These are phyloP conservation scores for Acanthamoeba divionensis DNA, from an alignment of 208 protist species.

Conservation along the genomic window DNA sequence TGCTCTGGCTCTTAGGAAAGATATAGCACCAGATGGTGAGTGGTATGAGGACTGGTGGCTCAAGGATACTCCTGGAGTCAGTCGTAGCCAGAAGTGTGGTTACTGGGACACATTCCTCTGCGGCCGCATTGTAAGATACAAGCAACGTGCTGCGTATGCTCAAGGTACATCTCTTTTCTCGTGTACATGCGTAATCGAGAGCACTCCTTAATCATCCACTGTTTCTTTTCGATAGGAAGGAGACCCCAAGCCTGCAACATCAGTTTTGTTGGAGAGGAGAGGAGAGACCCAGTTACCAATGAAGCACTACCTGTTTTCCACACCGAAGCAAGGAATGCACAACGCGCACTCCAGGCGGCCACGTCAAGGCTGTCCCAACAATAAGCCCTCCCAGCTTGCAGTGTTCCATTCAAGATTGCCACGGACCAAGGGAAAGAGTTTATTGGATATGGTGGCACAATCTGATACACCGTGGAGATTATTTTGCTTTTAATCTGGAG, in stretches of 20 bases:
- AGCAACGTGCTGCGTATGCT: conserved; percentile 49
- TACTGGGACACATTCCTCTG: conserved; percentile 58
- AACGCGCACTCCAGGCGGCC: neutral
- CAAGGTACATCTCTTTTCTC: too few species aligned
- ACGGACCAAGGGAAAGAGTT: too few species aligned
- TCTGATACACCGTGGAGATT: too few species aligned
- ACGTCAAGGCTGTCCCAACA: too few species aligned
- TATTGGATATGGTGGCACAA: too few species aligned
- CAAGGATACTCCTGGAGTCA: conserved; percentile 53
- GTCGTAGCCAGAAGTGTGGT: conserved; percentile 49
- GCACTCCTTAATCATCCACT: too few species aligned
- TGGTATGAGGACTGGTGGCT: conserved; percentile 56
- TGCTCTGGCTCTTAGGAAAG: too few species aligned
- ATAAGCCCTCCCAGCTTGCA: too few species aligned
- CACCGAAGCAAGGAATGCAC: conserved; percentile 27
- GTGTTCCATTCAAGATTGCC: too few species aligned
- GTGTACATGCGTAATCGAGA: too few species aligned
- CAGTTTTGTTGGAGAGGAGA: conserved; percentile 44
- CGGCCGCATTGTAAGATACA: conserved; percentile 52
- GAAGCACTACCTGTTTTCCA: conserved; percentile 6
- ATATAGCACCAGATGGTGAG: conserved; percentile 45
- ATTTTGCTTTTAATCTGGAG: too few species aligned
- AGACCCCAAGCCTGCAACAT: conserved; percentile 50
- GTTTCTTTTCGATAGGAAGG: too few species aligned
- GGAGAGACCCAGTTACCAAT: conserved; percentile 30